These are phyloP conservation scores for Emmonsia crescens DNA, from an alignment of 2,329 filamentous ascomycete genomes.

Conservation along the genomic window DNA sequence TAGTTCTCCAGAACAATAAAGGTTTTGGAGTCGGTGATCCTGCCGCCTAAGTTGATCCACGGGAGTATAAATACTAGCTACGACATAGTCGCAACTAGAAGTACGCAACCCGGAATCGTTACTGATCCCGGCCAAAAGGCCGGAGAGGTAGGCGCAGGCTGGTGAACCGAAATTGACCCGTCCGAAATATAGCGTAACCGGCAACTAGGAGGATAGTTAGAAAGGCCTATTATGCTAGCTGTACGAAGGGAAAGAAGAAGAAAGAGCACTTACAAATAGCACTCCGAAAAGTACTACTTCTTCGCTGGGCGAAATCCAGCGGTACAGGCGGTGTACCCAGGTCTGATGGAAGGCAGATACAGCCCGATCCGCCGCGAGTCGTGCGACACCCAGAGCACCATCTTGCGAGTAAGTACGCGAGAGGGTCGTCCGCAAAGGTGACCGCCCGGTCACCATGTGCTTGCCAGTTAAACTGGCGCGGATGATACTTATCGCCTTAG, in stretches of 20 bases:
- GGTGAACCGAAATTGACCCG: neutral
- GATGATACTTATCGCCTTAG: neutral
- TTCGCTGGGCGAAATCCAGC: neutral
- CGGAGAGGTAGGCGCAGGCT: neutral
- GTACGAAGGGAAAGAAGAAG: neutral
- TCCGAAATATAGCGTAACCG: neutral
- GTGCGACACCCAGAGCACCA: neutral
- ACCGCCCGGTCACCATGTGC: neutral
- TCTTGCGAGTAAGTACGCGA: neutral
- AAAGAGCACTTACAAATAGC: neutral
- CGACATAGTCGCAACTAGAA: neutral
- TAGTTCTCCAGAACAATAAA: constrained; percentile 1
- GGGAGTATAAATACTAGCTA: neutral
- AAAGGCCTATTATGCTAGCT: neutral
- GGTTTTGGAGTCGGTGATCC: neutral
- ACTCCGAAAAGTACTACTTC: neutral
- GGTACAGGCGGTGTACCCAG: neutral
- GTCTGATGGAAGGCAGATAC: neutral
- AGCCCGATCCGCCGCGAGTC: neutral
- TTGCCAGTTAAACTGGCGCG: neutral
- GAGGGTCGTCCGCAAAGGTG: neutral
- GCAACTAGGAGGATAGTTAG: neutral
- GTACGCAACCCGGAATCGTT: neutral
- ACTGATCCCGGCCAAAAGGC: neutral
- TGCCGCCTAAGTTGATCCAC: neutral